These are phyloP conservation scores for Baudoinia panamericana DNA, from an alignment of 495 filamentous ascomycete species.

Conservation along the genomic window DNA sequence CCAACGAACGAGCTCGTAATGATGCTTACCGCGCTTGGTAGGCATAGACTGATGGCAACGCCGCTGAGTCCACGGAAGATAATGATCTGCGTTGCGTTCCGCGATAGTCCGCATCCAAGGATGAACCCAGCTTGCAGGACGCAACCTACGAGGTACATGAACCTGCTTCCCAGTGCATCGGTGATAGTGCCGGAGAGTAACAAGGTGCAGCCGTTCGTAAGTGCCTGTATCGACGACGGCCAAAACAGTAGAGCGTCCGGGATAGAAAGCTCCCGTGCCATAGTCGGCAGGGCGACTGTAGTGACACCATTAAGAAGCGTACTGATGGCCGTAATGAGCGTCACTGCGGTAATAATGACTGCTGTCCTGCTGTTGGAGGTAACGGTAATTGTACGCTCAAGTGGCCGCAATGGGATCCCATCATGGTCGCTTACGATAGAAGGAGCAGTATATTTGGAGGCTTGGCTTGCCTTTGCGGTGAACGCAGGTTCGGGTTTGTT, in stretches of 20 bases:
- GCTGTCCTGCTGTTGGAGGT: conserved; percentile 24
- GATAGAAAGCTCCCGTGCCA: conserved; percentile 30
- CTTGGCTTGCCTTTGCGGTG: too few relatives aligned
- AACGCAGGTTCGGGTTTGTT: too few relatives aligned
- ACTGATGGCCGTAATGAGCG: conserved; percentile 26
- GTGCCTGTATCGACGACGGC: conserved; percentile 27
- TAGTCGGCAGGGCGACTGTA: conserved; percentile 37
- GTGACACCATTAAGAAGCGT: conserved; percentile 34
- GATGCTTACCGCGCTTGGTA: conserved; percentile 39
- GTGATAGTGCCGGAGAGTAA: conserved; percentile 40
- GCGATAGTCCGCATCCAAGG: conserved; percentile 35
- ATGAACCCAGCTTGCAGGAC: conserved; percentile 35
- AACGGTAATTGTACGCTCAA: conserved; percentile 6
- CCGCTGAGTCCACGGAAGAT: conserved; percentile 40
- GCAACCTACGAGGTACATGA: conserved; percentile 36
- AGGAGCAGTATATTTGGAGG: too few relatives aligned
- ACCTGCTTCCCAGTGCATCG: conserved; percentile 37
- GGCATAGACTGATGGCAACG: conserved; percentile 37
- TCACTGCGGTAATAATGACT: conserved; percentile 31
- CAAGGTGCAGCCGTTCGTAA: conserved; percentile 33
- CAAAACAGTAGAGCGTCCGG: conserved; percentile 10
- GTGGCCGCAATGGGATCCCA: not conserved
- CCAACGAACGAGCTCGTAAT: conserved; percentile 35
- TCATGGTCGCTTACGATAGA: too few relatives aligned
- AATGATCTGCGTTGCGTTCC: conserved; percentile 36